Evolutionary conservation across 306 rosid genomes (phyloP).

Genomic region (Quercus berberidifolia): DNA sequence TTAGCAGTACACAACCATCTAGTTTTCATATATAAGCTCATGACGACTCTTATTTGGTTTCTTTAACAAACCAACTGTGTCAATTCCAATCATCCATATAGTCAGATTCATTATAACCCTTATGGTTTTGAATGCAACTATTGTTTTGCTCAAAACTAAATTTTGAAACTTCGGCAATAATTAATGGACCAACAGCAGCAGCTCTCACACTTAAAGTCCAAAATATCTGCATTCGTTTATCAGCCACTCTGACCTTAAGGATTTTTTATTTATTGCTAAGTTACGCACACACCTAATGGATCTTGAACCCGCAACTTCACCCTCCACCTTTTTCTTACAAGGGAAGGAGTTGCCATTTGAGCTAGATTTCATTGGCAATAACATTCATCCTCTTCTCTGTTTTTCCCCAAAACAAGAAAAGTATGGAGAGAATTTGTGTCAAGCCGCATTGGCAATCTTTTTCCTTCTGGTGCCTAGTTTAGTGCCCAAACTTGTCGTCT

Average conservation of each 20-base stretch:
- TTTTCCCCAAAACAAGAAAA: neutral
- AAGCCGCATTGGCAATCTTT: neutral
- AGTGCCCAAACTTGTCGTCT: neutral
- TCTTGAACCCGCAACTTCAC: too few species aligned
- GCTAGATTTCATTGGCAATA: neutral
- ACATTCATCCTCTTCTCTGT: neutral
- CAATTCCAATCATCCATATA: neutral
- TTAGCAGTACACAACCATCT: neutral
- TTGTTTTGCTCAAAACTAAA: neutral
- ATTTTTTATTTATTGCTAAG: too few species aligned
- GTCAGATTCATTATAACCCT: neutral
- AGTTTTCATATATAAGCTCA: neutral
- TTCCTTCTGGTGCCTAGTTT: neutral
- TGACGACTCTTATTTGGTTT: neutral
- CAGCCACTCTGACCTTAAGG: neutral
- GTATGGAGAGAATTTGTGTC: neutral
- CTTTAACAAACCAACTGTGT: neutral
- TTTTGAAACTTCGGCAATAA: neutral
- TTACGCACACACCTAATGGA: too few species aligned
- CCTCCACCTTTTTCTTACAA: too few species aligned
- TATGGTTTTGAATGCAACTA: neutral
- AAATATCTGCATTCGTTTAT: neutral
- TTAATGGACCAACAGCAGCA: neutral
- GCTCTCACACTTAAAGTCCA: neutral
- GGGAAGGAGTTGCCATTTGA: too few species aligned